Conservation (phyloP, 352 stramenopile genomes). For the Globisporangium heterothallicum region DNA sequence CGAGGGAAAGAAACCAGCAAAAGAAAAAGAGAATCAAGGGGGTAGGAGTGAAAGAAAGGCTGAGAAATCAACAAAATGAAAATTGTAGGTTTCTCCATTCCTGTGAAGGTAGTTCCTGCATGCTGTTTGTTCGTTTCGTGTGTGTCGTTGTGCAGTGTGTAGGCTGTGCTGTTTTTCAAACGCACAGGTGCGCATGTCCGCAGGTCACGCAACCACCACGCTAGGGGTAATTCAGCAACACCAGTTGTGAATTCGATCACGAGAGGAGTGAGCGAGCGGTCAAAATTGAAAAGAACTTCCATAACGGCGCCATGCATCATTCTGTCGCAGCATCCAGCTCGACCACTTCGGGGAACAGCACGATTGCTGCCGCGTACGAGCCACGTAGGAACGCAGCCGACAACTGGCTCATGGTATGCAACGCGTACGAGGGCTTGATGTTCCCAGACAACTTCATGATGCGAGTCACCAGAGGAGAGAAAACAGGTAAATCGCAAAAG, state of each 20-base stretch:
- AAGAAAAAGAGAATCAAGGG: not conserved
- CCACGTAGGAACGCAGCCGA: constrained; percentile 44
- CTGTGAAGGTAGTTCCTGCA: too few relatives aligned
- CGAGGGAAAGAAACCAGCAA: not conserved
- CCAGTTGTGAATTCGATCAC: too few relatives aligned
- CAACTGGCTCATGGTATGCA: constrained; percentile 35
- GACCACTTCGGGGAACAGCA: constrained; percentile 34
- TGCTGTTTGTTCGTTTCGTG: too few relatives aligned
- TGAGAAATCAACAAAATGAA: not conserved
- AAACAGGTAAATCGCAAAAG: constrained; percentile 63
- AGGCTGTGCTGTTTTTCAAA: too few relatives aligned
- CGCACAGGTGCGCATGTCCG: too few relatives aligned
- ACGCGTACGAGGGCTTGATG: constrained; percentile 40
- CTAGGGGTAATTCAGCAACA: too few relatives aligned
- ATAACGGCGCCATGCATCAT: not conserved
- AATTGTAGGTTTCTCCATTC: not conserved
- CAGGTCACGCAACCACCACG: too few relatives aligned
- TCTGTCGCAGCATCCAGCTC: constrained; percentile 1
- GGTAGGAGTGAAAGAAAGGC: not conserved
- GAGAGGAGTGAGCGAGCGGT: too few relatives aligned
- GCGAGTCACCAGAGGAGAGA: constrained; percentile 49
- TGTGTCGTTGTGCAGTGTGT: too few relatives aligned
- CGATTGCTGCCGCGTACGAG: constrained; percentile 20
- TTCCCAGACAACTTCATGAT: constrained; percentile 40
- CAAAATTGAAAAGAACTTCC: not conserved